These are phyloP conservation scores for Boletus patriciae DNA, from an alignment of 768 basidiomycete species.

Conservation along the genomic window DNA sequence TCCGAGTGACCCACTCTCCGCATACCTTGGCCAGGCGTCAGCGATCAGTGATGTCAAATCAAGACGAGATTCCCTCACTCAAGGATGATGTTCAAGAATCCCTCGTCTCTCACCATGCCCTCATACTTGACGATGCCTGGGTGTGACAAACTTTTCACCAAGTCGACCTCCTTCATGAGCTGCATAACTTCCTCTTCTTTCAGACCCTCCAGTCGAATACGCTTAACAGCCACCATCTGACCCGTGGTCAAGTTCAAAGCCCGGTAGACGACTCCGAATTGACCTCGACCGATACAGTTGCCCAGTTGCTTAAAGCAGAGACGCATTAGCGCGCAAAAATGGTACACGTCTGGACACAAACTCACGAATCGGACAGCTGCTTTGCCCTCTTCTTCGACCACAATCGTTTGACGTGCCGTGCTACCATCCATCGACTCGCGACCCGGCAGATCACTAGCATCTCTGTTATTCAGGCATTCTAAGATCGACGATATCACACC, in stretches of 20 bases:
- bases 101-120: slow-evolving; percentile 88
- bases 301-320: slow-evolving; percentile 77
- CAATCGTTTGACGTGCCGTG: slow-evolving; percentile 63
- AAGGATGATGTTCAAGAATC: slow-evolving; percentile 88
- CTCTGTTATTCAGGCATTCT: slow-evolving; percentile 49
- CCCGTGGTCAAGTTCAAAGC: slow-evolving; percentile 93
- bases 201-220: slow-evolving; percentile 85
- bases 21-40: slow-evolving; percentile 59
- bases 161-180: slow-evolving; percentile 91
- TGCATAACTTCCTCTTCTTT: slow-evolving; percentile 88
- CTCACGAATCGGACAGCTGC: slow-evolving; percentile 79
- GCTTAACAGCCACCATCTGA: slow-evolving; percentile 99
- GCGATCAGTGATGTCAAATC: slow-evolving; percentile 1
- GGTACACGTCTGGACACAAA: slow-evolving; percentile 16
- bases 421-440: slow-evolving; percentile 66
- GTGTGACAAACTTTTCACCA: slow-evolving; percentile 88
- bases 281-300: slow-evolving; percentile 94
- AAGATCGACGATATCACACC: slow-evolving; percentile 72
- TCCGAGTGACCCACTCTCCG: slow-evolving; percentile 93
- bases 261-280: slow-evolving; percentile 95
- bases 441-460: slow-evolving; percentile 63
- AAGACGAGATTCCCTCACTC: slow-evolving; percentile 58
- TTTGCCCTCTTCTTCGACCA: slow-evolving; percentile 81
- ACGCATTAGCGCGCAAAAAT: slow-evolving; percentile 10
- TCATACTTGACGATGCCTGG: slow-evolving; percentile 98